A percentile compares a stretch with the other conserved stretches of the same genome.
Conservation (phyloP, 2,329 filamentous ascomycete species). For the Microsporum ferrugineum region DNA sequence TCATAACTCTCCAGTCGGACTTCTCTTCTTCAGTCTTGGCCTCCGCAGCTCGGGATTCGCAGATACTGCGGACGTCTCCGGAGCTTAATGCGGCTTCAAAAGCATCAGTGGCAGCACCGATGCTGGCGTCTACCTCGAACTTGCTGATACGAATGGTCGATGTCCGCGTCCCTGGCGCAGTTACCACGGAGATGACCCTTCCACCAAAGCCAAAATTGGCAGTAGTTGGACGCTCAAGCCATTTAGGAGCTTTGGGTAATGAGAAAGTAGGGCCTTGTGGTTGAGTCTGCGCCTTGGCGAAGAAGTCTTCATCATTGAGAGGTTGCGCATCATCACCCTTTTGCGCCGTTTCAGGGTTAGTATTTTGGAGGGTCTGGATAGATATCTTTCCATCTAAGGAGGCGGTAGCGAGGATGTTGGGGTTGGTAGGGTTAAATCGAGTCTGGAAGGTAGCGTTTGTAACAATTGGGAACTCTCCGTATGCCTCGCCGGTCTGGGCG, state of each 20-base stretch:
- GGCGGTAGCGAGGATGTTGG: conserved; percentile 81
- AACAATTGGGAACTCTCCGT: conserved; percentile 89
- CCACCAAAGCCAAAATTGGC: conserved; percentile 93
- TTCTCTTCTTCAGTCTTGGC: conserved; percentile 83
- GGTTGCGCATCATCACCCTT: conserved; percentile 52
- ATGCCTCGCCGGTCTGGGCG: conserved; percentile 72
- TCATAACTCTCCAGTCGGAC: conserved; percentile 89
- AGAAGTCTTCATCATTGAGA: conserved; percentile 89
- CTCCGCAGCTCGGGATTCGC: conserved; percentile 61
- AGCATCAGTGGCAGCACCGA: conserved; percentile 71
- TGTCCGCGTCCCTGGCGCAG: conserved; percentile 49
- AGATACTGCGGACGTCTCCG: conserved; percentile 68
- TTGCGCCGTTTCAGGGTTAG: conserved; percentile 63
- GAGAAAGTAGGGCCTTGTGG: conserved; percentile 86
- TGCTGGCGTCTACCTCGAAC: conserved; percentile 78
- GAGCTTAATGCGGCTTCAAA: conserved; percentile 74
- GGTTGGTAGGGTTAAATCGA: conserved; percentile 85
- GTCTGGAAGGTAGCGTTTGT: conserved; percentile 99
- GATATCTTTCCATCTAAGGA: conserved; percentile 96
- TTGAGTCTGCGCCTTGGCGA: conserved; percentile 82
- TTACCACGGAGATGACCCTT: conserved; percentile 66
- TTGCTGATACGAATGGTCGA: conserved; percentile 75
- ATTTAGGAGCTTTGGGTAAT: conserved; percentile 72
- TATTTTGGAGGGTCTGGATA: conserved; percentile 88
- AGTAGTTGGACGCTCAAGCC: conserved; percentile 74